Evolutionary conservation across 2,329 filamentous ascomycete species (phyloP), one percentile per base, ranked within the genome.

Genomic region (Penicillium palitans): DNA sequence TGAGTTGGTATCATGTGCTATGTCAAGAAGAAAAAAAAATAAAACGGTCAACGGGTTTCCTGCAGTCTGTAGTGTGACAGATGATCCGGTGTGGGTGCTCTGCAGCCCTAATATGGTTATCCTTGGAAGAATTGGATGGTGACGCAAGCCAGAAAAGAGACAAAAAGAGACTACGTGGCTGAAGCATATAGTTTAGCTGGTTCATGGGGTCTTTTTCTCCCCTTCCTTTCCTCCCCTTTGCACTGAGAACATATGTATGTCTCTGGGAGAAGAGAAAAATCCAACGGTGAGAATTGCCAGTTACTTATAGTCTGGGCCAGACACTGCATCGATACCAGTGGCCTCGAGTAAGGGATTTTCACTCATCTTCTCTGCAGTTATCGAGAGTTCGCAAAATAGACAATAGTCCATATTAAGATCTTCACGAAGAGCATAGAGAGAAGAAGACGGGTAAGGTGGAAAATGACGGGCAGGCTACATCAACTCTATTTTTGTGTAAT

Each of bases 401-500:
- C 35, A 33, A 29, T 52, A 19, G 42, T 10, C 41, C 33, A 46
- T 19, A 45, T 57, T 29, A 7, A 55, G 24, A 50, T 55, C 42
- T 25, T 27, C 9, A 51, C 7, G 4, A 40, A 33, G 21, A 47
- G 9, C 21, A 54, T 51, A 19, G 6, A 3, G 50, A 44, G 45
- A 27, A 8, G 17, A 59, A 47, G 39, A 37, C 37, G 46, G 40
- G 29, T 33, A 56, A 31, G 31, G 48, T 60, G 31, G 42, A 57
- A 57, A 49, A 66, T 61, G 50, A 56, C 60, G 59, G 51, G 55
- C 58, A 65, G 64, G 51, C 41, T 59, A 65, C 62, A 60, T 62
- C 55, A 66, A 65, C 62, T 65, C 55, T 65, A 67, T 66, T 59
- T 40, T 59, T 27, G 62, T 67, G 62, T 63, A 66, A 66, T 60